Conservation (phyloP, 2,329 filamentous ascomycete species). For the Colletotrichum navitas region DNA sequence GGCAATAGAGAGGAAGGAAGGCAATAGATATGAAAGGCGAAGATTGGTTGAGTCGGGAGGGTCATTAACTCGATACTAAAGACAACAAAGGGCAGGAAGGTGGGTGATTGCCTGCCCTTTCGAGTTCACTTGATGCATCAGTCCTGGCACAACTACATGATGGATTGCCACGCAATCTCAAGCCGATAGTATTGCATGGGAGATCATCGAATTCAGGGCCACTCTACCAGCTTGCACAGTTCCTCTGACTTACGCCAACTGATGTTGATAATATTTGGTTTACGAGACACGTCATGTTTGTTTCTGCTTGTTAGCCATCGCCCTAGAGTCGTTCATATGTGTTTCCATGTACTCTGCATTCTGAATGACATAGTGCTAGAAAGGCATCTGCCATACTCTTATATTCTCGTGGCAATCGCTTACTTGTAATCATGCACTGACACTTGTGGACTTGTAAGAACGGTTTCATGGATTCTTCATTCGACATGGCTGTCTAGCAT, state of each 20-base stretch:
- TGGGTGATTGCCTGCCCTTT: background rate
- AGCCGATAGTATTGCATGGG: background rate
- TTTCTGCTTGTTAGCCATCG: too few species aligned
- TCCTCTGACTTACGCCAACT: background rate
- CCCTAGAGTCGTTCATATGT: background rate
- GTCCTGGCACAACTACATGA: background rate
- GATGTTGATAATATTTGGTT: background rate
- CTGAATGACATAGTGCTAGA: background rate
- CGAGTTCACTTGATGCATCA: background rate
- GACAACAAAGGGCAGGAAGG: background rate
- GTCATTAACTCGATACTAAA: background rate
- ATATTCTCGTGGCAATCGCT: background rate
- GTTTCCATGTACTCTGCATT: too few species aligned
- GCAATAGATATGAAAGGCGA: background rate
- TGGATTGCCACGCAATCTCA: background rate
- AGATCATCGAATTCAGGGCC: background rate
- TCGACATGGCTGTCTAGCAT: conserved; percentile 28
- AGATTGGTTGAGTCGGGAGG: background rate
- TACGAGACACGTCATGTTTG: background rate
- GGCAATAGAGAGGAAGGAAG: background rate
- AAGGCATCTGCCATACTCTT: background rate
- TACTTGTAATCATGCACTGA: too few species aligned
- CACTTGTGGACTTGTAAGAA: background rate
- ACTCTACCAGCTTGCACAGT: background rate
- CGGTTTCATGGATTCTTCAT: conserved; percentile 1